A percentile compares a stretch with the other conserved stretches of the same genome.
Evolutionary conservation across 805 yeast genomes (phyloP).

Genomic region (Nakazawaea molendinolei): DNA sequence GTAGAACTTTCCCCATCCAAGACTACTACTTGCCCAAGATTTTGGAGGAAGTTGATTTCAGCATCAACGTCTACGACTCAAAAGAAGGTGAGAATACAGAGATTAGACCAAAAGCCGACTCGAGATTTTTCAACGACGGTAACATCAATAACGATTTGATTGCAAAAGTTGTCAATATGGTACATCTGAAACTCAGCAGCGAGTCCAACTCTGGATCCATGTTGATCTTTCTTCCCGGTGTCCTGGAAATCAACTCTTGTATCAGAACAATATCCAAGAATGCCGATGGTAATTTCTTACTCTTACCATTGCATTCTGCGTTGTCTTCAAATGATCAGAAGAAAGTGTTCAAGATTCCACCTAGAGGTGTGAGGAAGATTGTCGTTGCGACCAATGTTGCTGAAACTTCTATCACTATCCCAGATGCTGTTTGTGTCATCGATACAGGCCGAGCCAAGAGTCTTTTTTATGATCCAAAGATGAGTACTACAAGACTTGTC

Average conservation of each 20-base stretch:
- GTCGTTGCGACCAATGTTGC: constrained; percentile 93
- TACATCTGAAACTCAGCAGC: constrained; percentile 40
- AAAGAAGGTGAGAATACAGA: constrained; percentile 29
- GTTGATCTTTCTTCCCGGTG: constrained; percentile 84
- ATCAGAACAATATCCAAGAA: constrained; percentile 30
- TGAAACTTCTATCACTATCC: constrained; percentile 93
- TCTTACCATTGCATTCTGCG: constrained; percentile 84
- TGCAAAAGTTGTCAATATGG: constrained; percentile 42
- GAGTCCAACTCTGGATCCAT: constrained; percentile 61
- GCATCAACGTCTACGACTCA: constrained; percentile 26
- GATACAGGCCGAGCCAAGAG: constrained; percentile 85
- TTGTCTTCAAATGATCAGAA: constrained; percentile 78
- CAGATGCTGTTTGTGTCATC: constrained; percentile 88
- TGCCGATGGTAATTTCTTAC: constrained; percentile 25
- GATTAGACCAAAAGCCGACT: constrained; percentile 54
- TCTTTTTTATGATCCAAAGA: constrained; percentile 58
- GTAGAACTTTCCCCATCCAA: constrained; percentile 87
- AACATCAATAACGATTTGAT: constrained; percentile 72
- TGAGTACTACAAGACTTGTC: constrained; percentile 62
- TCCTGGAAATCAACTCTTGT: constrained; percentile 74
- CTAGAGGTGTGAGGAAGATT: constrained; percentile 56
- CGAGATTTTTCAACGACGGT: constrained; percentile 59
- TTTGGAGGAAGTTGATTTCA: constrained; percentile 49
- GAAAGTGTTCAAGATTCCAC: constrained; percentile 56
- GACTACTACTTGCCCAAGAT: constrained; percentile 71